Conservation (phyloP, 495 filamentous ascomycete genomes). For the Acidiella bohemica region DNA sequence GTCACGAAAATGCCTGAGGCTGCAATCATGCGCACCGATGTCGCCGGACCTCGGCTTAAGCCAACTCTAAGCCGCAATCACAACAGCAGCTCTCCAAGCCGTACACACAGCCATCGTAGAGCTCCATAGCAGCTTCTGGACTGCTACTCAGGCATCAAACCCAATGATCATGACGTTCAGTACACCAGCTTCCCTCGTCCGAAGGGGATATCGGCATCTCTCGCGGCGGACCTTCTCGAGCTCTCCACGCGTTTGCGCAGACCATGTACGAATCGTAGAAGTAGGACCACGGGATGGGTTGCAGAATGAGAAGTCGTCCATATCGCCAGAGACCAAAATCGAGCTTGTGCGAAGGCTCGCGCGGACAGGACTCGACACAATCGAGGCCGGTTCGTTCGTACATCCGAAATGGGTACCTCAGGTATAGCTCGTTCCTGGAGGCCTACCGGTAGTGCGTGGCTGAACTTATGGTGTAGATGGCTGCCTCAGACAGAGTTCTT, state of each 20-base stretch:
- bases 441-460: not conserved
- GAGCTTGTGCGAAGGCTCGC: constrained; percentile 68
- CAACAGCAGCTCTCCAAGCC: not conserved
- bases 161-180: no score
- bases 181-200: not conserved
- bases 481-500: constrained; percentile 72
- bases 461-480: constrained; percentile 51
- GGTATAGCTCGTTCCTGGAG: constrained; percentile 33
- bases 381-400: constrained; percentile 93
- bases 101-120: not conserved
- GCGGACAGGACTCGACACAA: constrained; percentile 70
- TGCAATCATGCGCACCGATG: not conserved
- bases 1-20: not conserved
- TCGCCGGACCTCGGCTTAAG: not conserved
- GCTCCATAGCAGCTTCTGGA: not conserved
- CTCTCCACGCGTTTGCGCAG: constrained; percentile 10
- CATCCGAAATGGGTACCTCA: constrained; percentile 97
- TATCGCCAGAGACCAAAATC: constrained; percentile 72
- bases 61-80: not conserved
- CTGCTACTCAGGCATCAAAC: not conserved
- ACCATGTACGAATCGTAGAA: constrained; percentile 62
- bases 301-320: constrained; percentile 83
- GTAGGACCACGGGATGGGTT: constrained; percentile 89
- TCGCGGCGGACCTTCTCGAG: constrained; percentile 9
- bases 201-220: constrained; percentile 6